Base-by-base conservation (phyloP, 2,329 filamentous ascomycete genomes). In the Coniella lustricola region DNA sequence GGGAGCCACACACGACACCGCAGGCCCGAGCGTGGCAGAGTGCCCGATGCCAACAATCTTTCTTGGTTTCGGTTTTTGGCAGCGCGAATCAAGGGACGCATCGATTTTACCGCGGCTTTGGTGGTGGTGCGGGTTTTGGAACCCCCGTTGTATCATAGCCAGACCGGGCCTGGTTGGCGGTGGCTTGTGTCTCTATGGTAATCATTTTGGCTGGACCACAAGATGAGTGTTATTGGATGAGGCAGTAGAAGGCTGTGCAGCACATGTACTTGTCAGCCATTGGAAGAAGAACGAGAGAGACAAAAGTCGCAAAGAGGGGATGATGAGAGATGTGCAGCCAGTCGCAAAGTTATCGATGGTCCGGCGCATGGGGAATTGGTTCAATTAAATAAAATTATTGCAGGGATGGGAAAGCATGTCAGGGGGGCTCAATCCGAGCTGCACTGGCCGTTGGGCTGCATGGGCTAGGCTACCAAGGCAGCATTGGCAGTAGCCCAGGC, bases 111-210 rank as follows among this genome's bases (percentile, higher is more conserved):
- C 61, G 59, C 34, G 63, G 60, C 59, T 66, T 65, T 25, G 64
- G 64, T 48, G 53, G 51, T 43, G 62, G 64, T 44, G 61, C 60
- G 10, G 64, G 64, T 58, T 67, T 67, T 31, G 63, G 63, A 9
- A 66, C 62, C 22, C 64, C 64, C 22, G 64, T 66, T 49, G 64
- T 67, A 53, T 67, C 64, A 48, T 67, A 67, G 52, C 64, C 64
- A 22, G 63, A 64, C 12, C 64, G 60, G 57, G 63, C 64, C 48
- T 64, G 60, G 60, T 66, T 65, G 58, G 58, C 51, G 40, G 55
- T 52, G 35, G 51, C 46, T 55, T 61, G 57, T 50, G 60, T 61
- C 52, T 57, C 56, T 56, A 56, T 57, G 55, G 55, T 54, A 48
- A 64, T 59, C 64, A 66, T 66, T 55, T 46, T 63, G 61, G 50